phyloP scores from a whole-genome alignment of 2,329 filamentous ascomycete species.

The Chaetomiaceae sp. region DNA sequence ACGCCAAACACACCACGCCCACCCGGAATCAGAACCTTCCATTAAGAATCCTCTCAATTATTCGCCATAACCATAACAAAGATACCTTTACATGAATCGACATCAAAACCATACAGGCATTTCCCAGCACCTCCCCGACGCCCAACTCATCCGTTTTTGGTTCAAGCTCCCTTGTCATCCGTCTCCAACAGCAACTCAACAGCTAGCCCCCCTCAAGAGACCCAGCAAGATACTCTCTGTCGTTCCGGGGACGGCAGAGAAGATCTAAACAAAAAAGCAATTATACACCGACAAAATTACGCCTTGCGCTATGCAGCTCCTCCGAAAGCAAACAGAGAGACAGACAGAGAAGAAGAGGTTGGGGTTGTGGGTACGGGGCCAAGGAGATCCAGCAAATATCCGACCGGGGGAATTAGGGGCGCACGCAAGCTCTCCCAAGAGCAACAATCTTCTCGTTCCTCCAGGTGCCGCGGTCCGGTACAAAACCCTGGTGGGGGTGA shows the following conservation, averaged over 20 bases:
- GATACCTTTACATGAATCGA: constrained; percentile 8
- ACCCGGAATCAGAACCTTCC: neutral
- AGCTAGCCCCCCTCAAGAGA: neutral
- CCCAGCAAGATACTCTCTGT: neutral
- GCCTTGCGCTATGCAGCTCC: constrained; percentile 25
- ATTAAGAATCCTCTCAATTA: neutral
- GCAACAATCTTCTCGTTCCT: constrained; percentile 5
- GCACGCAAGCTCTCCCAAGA: constrained; percentile 8
- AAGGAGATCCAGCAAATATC: constrained; percentile 6
- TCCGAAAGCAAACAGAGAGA: constrained; percentile 17
- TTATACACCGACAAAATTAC: constrained; percentile 19
- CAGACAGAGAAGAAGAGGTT: neutral
- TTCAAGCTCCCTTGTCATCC: too few species aligned
- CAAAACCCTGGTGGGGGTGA: neutral
- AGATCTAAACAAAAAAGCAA: constrained; percentile 1
- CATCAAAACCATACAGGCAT: constrained; percentile 1
- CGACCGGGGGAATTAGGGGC: constrained; percentile 7
- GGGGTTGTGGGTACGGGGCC: neutral
- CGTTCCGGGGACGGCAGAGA: neutral
- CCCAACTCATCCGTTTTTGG: neutral
- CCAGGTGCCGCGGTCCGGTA: neutral
- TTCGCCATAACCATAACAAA: constrained; percentile 9
- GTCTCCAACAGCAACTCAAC: neutral
- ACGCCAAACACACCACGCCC: too few species aligned
- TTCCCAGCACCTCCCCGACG: neutral